These are phyloP conservation scores for Suhomyces guaymorum DNA, from an alignment of 1,139 yeast species.

Conservation along the genomic window DNA sequence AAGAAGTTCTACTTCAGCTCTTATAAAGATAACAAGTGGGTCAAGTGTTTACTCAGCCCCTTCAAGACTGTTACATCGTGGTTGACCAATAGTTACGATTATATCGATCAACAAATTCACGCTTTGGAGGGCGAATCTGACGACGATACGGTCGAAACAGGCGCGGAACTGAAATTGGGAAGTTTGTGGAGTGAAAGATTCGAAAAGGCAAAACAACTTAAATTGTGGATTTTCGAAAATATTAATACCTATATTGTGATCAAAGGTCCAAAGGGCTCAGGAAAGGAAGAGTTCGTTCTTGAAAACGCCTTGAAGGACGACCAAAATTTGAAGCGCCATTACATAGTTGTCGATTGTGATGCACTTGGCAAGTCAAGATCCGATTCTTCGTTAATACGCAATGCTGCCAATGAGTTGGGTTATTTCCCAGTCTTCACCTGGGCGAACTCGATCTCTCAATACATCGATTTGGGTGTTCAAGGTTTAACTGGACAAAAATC, in stretches of 20 bases:
- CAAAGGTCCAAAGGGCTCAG: slow-evolving; percentile 93
- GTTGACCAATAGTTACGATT: slow-evolving; percentile 32
- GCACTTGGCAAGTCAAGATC: slow-evolving; percentile 68
- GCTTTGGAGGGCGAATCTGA: slow-evolving; percentile 5
- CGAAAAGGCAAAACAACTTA: slow-evolving; percentile 66
- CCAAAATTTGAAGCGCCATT: slow-evolving; percentile 46
- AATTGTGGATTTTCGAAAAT: slow-evolving; percentile 73
- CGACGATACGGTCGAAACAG: slow-evolving; percentile 10
- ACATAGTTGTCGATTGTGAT: slow-evolving; percentile 79
- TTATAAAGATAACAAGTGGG: slow-evolving; percentile 33
- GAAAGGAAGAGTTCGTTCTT: slow-evolving; percentile 78
- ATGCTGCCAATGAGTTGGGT: slow-evolving; percentile 76
- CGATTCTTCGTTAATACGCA: slow-evolving; percentile 66
- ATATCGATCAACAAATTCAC: slow-evolving; percentile 18
- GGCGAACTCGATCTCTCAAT: slow-evolving; percentile 77
- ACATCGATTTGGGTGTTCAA: slow-evolving; percentile 82
- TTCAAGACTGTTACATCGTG: slow-evolving; percentile 24
- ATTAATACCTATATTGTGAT: slow-evolving; percentile 75
- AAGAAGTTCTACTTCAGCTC: slow-evolving; percentile 41
- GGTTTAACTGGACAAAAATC: slow-evolving; percentile 94
- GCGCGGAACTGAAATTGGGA: slow-evolving; percentile 28
- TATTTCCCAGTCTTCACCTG: slow-evolving; percentile 94
- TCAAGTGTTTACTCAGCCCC: slow-evolving; percentile 32
- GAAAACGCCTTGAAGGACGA: slow-evolving; percentile 61
- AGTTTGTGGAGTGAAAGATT: slow-evolving; percentile 69